Percentiles rank a stretch among this genome's conserved stretches.
Evolutionary conservation across 352 stramenopile genomes (phyloP).

Genomic region (Phytophthora tubulina): DNA sequence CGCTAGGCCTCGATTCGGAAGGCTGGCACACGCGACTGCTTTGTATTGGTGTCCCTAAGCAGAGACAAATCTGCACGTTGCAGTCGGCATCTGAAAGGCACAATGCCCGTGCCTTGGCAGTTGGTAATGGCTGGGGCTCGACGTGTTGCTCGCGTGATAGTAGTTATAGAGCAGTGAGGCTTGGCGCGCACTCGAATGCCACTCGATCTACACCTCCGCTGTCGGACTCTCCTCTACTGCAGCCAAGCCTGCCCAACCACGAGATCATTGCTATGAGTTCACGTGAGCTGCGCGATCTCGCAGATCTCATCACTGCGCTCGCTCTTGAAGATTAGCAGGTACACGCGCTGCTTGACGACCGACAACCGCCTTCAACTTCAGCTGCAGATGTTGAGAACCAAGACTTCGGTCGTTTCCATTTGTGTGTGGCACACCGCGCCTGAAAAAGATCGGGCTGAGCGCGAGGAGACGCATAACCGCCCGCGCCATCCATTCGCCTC

Average conservation of each 20-base stretch:
- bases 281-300: neutral
- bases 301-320: too few species aligned
- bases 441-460: constrained; percentile 37
- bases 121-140: constrained; percentile 29
- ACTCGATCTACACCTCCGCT: neutral
- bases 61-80: constrained; percentile 13
- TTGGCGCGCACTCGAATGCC: neutral
- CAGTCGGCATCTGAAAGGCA: constrained; percentile 16
- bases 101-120: constrained; percentile 5
- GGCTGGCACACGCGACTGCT: neutral
- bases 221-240: constrained; percentile 33
- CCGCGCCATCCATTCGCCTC: constrained; percentile 3
- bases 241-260: constrained; percentile 10
- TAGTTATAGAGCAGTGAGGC: constrained; percentile 20
- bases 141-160: constrained; percentile 20
- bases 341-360: neutral
- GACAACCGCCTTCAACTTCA: constrained; percentile 13
- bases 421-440: constrained; percentile 29
- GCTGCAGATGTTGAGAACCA: neutral
- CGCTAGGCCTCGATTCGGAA: neutral
- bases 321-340: constrained; percentile 5
- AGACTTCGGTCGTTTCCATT: constrained; percentile 15
- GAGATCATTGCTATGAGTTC: neutral
- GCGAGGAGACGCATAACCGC: constrained; percentile 43
- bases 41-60: neutral